Base-by-base conservation (phyloP, 1,139 yeast species). In the Ashbya aceris region DNA sequence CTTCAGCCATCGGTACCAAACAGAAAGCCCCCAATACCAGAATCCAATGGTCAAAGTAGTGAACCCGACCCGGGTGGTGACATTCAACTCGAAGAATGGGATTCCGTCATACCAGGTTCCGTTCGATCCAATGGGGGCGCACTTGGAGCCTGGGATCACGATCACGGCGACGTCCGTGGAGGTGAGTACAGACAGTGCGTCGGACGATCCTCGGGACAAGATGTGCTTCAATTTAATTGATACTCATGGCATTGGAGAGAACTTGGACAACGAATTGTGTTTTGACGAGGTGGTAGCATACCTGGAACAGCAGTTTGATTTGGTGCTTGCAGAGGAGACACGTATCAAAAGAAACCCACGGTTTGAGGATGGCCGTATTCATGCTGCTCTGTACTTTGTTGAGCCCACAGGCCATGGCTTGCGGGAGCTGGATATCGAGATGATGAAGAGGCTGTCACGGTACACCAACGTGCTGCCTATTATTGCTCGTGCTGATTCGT, bases 231-330 rank as follows among this genome's bases (percentile, higher is more conserved):
- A 73, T 49, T 66, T 83, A 42, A 73, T 83, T 46, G 87, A 81
- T 56, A 77, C 91, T 0, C 85, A 86, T n/a, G 91, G 91, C 0
- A 78, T 79, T 57, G 89, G 87, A 13, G 83, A 78, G 47, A 79
- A 79, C 51, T 62, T 81, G 50, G 80, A 81, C 58, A 79, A 81
- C 54, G 76, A 74, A 38, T 48, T 68, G 46, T 74, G 86, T 59
- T 83, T 84, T 56, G 70, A 69, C 30, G 83, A 83, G 50, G 79
- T 91, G 46, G 78, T 80, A 42, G 76, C 75, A 46, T 89, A 79
- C 60, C 68, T 91, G 51, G 91, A 84, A 58, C 85, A 80, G 58
- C 96, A 89, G 62, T 89, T 84, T 62, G 89, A 82, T 60, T 73
- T 75, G 49, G 84, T 81, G 6, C 68, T 83, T 48, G 83, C 85